phyloP scores from a whole-genome alignment of 495 filamentous ascomycete species.

The Cladorrhinum samala region DNA sequence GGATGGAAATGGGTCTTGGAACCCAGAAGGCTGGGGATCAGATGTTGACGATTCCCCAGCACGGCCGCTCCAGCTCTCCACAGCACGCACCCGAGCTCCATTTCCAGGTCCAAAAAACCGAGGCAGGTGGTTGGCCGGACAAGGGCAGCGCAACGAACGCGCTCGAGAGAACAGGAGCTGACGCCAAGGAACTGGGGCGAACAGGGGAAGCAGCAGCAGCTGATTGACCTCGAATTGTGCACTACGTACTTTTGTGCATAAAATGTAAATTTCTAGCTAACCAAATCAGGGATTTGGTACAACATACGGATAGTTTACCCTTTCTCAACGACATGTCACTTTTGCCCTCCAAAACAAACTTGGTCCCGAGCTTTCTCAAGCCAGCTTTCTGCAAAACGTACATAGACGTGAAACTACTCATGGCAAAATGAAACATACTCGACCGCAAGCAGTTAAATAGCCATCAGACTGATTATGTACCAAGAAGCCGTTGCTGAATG shows the following conservation, averaged over 20 bases:
- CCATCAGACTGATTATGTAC: no score
- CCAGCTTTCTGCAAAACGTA: no score
- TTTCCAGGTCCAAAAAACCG: conserved; percentile 22
- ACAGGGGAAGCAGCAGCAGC: background rate
- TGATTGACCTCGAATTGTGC: background rate
- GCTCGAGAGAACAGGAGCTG: conserved; percentile 9
- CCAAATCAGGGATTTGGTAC: background rate
- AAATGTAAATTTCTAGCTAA: background rate
- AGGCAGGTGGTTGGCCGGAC: conserved; percentile 32
- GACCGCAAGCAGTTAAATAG: no score
- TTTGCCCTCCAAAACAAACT: no score
- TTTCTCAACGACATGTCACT: no score
- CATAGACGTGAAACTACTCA: no score
- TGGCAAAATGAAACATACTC: no score
- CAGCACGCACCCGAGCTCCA: conserved; percentile 22
- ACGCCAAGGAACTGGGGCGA: conserved; percentile 13
- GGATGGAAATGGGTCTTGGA: no score
- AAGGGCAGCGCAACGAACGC: conserved; percentile 8
- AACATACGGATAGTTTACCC: background rate
- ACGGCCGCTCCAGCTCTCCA: conserved; percentile 9
- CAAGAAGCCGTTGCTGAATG: background rate
- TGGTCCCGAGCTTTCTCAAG: no score
- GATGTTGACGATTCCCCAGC: conserved; percentile 9
- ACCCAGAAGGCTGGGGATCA: conserved; percentile 12
- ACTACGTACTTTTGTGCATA: background rate